Evolutionary conservation across 2,329 filamentous ascomycete species (phyloP).

Genomic region (Paecilomyces formosus): DNA sequence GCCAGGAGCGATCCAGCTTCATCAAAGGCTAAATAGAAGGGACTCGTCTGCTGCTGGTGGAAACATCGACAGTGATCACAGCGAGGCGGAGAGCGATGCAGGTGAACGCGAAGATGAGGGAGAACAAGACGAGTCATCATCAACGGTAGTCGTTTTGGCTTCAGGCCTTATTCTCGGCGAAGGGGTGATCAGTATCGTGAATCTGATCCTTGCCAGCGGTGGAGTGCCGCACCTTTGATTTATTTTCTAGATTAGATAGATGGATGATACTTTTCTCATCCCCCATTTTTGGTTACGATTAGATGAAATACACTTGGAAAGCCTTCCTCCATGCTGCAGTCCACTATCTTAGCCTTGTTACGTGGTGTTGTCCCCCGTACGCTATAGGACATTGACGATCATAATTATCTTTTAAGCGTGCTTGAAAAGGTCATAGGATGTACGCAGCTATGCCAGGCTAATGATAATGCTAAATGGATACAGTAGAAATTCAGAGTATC

Average conservation of each 20-base stretch:
- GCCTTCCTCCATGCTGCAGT: not conserved
- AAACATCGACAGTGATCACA: not conserved
- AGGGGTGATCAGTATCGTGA: slow-evolving; percentile 85
- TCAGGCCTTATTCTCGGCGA: slow-evolving; percentile 87
- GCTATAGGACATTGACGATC: not conserved
- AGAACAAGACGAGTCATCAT: slow-evolving; percentile 27
- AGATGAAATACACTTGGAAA: not conserved
- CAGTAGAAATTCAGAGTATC: not conserved
- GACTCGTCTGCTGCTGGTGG: not conserved
- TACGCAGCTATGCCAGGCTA: not conserved
- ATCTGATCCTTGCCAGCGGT: slow-evolving; percentile 71
- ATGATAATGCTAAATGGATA: not conserved
- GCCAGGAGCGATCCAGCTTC: slow-evolving; percentile 36
- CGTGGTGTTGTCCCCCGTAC: too few relatives aligned
- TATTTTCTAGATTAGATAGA: not conserved
- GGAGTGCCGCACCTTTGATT: slow-evolving; percentile 63
- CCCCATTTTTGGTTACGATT: not conserved
- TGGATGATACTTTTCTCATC: not conserved
- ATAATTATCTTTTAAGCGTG: too few relatives aligned
- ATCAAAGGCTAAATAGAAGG: not conserved
- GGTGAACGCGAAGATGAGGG: slow-evolving; percentile 3
- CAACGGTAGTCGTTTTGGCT: slow-evolving; percentile 81
- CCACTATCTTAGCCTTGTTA: not conserved
- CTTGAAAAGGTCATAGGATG: not conserved
- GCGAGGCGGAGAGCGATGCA: not conserved